Base-by-base conservation (phyloP, 257 asterid genomes). In the Misopates orontium region DNA sequence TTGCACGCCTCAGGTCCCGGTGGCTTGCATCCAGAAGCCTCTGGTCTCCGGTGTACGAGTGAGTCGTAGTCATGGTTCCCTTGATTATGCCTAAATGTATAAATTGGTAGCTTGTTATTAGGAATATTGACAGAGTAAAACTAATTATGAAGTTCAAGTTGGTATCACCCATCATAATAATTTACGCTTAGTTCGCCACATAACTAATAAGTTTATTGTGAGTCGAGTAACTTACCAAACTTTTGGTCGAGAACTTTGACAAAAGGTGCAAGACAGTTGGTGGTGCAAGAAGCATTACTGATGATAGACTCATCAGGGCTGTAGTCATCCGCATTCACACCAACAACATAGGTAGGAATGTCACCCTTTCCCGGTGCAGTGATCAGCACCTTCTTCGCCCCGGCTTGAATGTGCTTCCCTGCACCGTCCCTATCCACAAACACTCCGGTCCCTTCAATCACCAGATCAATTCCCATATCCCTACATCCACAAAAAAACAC, bases 1-100 rank as follows among this genome's bases (percentile, higher is more conserved):
- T 63, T 9, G 98, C 98, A 39, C 98, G 98, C 67, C 98, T 75
- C 45, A 93, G 75, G 74, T 93, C 98, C 69, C 98, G 84, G 94
- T 89, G 97, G 85, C 97, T 89, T 0, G 98, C 98, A 31, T 93
- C 98, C 4, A 89, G 97, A 60, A 93, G 94, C 82, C 98, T 81
- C 71, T 93, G 97, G 90, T 93, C 98, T 28, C 97, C 98, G 6
- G 98, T 89, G 87, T 93, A 93, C 60, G 98, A 92, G 93, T 92
- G 98, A 2, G 98, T 92, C n/a, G 98, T 92, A 70, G 98, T 92
- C 98, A 93, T 93, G 19, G 97, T 93, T 73, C 98, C 98, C 79
- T 93, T 93, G 73, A 93, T 89, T 77, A 93, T 93, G 20, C 97
- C 97, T 89, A 59, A 47, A 10, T 2, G 36, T 28, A 28, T 7